Percentiles rank a stretch among this genome's conserved stretches.
phyloP scores from a whole-genome alignment of 805 yeast species.

The Nakazawaea molendinolei region DNA sequence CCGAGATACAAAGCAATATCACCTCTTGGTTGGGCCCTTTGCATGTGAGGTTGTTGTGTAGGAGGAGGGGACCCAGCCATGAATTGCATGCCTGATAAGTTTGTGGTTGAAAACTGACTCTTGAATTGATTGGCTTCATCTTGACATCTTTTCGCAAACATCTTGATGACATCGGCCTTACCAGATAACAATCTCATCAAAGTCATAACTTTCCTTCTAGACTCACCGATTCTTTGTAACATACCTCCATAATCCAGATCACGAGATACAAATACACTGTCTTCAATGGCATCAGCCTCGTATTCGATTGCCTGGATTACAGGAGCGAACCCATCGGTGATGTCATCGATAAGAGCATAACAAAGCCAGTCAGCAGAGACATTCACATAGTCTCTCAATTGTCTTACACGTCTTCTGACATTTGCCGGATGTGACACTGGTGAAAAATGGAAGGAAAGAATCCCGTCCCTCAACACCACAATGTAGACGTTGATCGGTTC shows the following conservation, averaged over 20 bases:
- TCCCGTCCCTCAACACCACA: constrained; percentile 64
- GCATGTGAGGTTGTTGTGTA: constrained; percentile 4
- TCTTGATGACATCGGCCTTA: constrained; percentile 92
- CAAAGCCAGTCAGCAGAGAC: constrained; percentile 80
- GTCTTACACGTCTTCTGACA: constrained; percentile 78
- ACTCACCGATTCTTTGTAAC: constrained; percentile 80
- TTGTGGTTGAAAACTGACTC: constrained; percentile 8
- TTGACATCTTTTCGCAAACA: constrained; percentile 93
- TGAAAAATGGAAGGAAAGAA: constrained; percentile 62
- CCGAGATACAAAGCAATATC: constrained; percentile 90
- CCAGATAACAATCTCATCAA: constrained; percentile 84
- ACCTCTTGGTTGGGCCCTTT: constrained; percentile 58
- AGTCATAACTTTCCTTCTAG: constrained; percentile 89
- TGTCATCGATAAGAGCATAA: constrained; percentile 77
- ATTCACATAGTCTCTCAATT: constrained; percentile 68
- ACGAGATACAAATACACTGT: constrained; percentile 75
- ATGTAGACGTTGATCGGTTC: constrained; percentile 75
- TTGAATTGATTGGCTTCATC: constrained; percentile 41
- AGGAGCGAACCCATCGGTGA: constrained; percentile 80
- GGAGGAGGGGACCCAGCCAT: neutral
- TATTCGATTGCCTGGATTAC: constrained; percentile 70
- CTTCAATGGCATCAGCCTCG: constrained; percentile 80
- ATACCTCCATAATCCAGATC: constrained; percentile 69
- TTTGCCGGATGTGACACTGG: constrained; percentile 66
- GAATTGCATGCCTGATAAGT: constrained; percentile 8